A percentile compares a stretch with the other conserved stretches of the same genome.
phyloP scores from a whole-genome alignment of 2,329 filamentous ascomycete genomes.

The Fusarium paranaense region DNA sequence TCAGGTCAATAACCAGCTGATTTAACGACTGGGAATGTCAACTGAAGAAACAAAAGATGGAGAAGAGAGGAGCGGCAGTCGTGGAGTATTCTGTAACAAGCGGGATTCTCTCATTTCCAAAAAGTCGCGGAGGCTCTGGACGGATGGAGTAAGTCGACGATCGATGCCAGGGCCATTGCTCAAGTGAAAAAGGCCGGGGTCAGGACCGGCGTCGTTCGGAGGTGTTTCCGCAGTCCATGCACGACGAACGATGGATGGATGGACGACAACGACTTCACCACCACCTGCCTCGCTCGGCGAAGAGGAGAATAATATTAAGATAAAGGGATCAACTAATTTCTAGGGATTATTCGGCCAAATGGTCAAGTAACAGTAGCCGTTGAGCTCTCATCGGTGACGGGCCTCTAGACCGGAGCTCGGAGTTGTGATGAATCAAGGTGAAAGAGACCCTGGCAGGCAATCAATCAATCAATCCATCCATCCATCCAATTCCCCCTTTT shows the following conservation, averaged over 20 bases:
- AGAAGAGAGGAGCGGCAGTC: neutral
- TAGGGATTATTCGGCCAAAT: slow-evolving; percentile 13
- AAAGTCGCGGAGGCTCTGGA: slow-evolving; percentile 6
- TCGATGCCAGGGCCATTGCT: slow-evolving; percentile 3
- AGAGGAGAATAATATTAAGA: slow-evolving; percentile 9
- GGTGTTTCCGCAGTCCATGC: slow-evolving; percentile 25
- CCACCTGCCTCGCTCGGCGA: slow-evolving; percentile 21
- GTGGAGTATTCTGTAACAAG: slow-evolving; percentile 4
- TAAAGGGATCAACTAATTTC: slow-evolving; percentile 25
- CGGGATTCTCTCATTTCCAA: slow-evolving; percentile 34
- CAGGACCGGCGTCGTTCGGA: slow-evolving; percentile 22
- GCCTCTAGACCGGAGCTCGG: slow-evolving; percentile 12
- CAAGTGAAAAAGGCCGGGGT: slow-evolving; percentile 26
- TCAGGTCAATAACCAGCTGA: slow-evolving; percentile 5
- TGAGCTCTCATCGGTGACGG: slow-evolving; percentile 6
- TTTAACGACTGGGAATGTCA: slow-evolving; percentile 23
- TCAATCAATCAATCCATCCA: slow-evolving; percentile 16
- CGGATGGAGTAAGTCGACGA: slow-evolving; percentile 2
- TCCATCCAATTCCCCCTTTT: slow-evolving; percentile 35
- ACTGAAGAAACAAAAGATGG: slow-evolving; percentile 35
- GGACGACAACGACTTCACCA: neutral
- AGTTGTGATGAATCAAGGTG: slow-evolving; percentile 25
- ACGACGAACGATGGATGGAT: neutral
- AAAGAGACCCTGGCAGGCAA: slow-evolving; percentile 31
- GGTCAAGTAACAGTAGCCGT: neutral